Base-by-base conservation (phyloP, 345 rosid species). In the Aquilaria malaccensis region DNA sequence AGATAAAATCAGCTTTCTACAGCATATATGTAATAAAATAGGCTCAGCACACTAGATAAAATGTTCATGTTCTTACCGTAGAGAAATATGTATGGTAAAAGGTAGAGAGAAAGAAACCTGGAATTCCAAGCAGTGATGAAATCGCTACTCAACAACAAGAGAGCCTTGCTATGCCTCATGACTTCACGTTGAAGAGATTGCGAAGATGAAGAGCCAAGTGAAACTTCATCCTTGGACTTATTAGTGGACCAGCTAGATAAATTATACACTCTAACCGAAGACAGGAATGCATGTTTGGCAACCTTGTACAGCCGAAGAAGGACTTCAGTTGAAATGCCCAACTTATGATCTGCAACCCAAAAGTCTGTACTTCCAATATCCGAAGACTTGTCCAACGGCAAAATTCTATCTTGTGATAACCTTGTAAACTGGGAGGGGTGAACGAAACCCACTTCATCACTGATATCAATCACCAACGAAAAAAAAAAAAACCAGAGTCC, bases 121-220 rank as follows among this genome's bases (percentile, higher is more conserved):
- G 87, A 80, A 71, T 86, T 95, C 96, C 99, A 95, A 9, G 97
- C 97, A 55, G 95, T 88, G 46, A 74, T 83, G 33, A 81, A 91
- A 74, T 95, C 99, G 63, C 84, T 80, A 76, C 96, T 91, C 43
- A 95, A 74, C 79, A 88, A 67, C 72, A 95, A 59, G 70, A 88
- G 55, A 9, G 89, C 81, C 74, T 66, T 83, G 75, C 97, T 85
- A 68, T 86, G 96, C 77, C 73, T 83, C 95, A 85, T 77, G 56
- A 85, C 80, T 56, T 79, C 77, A 45, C 53, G 59, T 67, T 71
- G 95, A 13, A 69, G 59, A 60, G 52, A 54, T 50, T 54, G n/a
- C 58, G 49, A 55, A 58, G 48, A 59, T 45, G 66, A 49, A 61
- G 63, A 13, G 32, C 9, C 59, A 55, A 48, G 33, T 32, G 50